Evolutionary conservation across 2,329 filamentous ascomycete genomes (phyloP).

Genomic region (Epichloe sp.): DNA sequence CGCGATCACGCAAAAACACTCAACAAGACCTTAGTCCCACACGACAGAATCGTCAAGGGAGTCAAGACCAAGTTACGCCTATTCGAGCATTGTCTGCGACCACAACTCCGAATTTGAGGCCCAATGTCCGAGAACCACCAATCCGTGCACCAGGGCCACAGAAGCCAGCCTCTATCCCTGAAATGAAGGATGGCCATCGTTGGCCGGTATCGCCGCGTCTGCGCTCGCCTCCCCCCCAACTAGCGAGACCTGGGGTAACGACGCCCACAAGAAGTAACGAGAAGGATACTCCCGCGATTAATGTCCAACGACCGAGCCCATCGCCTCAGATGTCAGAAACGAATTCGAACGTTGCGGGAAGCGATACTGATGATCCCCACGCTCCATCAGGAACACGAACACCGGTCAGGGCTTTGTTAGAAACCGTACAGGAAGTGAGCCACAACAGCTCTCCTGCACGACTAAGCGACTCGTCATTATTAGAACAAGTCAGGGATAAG

Average conservation of each 20-base stretch:
- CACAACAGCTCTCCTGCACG: conserved; percentile 55
- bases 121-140: conserved; percentile 45
- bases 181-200: conserved; percentile 46
- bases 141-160: conserved; percentile 50
- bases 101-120: conserved; percentile 52
- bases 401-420: conserved; percentile 52
- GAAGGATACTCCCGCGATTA: conserved; percentile 37
- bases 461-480: conserved; percentile 27
- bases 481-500: conserved; percentile 40
- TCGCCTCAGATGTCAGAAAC: conserved; percentile 29
- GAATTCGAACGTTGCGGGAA: conserved; percentile 30
- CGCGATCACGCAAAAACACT: conserved; percentile 53
- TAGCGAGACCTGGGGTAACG: conserved; percentile 32
- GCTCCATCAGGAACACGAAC: conserved; percentile 41
- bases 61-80: conserved; percentile 47
- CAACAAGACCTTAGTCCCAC: conserved; percentile 50
- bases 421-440: conserved; percentile 87
- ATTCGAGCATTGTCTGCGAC: conserved; percentile 57
- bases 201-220: conserved; percentile 70
- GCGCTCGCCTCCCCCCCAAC: conserved; percentile 55
- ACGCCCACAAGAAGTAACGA: conserved; percentile 32
- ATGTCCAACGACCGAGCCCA: conserved; percentile 36
- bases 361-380: conserved; percentile 38
- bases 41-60: conserved; percentile 35
- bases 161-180: conserved; percentile 39